Conservation (phyloP, 495 filamentous ascomycete genomes). For the Podospora tetraspora region DNA sequence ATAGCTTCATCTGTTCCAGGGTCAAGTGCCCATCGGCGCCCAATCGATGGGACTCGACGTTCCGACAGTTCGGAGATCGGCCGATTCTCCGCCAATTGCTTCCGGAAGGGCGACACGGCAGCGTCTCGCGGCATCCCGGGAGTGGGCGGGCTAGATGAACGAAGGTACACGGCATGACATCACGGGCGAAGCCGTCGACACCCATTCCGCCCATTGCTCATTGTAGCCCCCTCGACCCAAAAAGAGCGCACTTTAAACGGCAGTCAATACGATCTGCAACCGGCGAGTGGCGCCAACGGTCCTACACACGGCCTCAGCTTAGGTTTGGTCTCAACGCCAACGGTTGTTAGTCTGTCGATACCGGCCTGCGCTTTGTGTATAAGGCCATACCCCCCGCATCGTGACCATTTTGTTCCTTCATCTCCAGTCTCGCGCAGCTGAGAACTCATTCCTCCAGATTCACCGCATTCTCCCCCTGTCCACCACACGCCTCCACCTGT, state of each 20-base stretch:
- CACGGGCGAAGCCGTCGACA: not conserved
- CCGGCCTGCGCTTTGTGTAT: not conserved
- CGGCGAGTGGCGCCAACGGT: not conserved
- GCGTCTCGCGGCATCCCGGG: not conserved
- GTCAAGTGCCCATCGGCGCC: not conserved
- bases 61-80: not conserved
- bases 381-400: not conserved
- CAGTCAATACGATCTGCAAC: not conserved
- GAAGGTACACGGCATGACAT: not conserved
- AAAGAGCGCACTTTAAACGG: not conserved
- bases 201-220: not conserved
- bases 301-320: not conserved
- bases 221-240: not conserved
- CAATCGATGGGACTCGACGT: not conserved
- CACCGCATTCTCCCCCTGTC: not conserved
- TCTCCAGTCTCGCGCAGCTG: not conserved
- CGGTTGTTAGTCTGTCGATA: not conserved
- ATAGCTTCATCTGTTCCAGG: not conserved
- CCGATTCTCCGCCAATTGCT: not conserved
- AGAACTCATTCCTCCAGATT: not conserved
- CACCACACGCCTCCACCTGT: not conserved
- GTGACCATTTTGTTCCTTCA: not conserved
- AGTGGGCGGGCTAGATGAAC: not conserved
- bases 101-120: not conserved
- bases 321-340: not conserved